Conservation (phyloP, 768 basidiomycete genomes). For the Rhodotorula toruloides region DNA sequence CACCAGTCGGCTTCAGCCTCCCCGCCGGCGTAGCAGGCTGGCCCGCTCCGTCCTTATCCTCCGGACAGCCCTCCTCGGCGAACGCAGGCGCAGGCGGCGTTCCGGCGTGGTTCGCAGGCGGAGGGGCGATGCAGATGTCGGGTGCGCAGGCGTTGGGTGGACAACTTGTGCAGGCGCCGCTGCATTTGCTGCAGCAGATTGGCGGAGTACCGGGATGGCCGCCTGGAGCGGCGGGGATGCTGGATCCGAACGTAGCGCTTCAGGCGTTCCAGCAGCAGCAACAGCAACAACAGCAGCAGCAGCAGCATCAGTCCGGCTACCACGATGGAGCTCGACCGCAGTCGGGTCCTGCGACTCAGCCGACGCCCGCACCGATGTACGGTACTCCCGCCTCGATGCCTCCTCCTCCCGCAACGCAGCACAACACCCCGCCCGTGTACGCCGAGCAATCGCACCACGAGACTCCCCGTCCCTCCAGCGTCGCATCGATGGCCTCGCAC, state of each 20-base stretch:
- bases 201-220: not conserved
- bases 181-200: conserved; percentile 5
- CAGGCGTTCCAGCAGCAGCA: not conserved
- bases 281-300: conserved; percentile 8
- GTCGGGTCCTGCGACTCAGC: no score
- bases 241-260: not conserved
- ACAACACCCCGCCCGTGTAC: not conserved
- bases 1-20: not conserved
- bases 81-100: conserved; percentile 10
- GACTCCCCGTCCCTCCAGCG: not conserved
- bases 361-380: conserved; percentile 10
- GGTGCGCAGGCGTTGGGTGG: no score
- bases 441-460: not conserved
- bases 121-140: not conserved
- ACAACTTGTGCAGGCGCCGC: not conserved
- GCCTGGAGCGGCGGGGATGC: not conserved
- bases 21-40: no score
- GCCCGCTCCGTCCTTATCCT: no score
- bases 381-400: conserved; percentile 1
- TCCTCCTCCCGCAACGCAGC: not conserved
- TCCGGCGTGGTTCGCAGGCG: conserved; percentile 24
- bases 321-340: no score
- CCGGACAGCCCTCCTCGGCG: no score
- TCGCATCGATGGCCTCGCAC: not conserved
- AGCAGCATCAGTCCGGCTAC: no score